Base-by-base conservation (phyloP, 2,329 filamentous ascomycete species). In the Pestalotiopsis sp. region DNA sequence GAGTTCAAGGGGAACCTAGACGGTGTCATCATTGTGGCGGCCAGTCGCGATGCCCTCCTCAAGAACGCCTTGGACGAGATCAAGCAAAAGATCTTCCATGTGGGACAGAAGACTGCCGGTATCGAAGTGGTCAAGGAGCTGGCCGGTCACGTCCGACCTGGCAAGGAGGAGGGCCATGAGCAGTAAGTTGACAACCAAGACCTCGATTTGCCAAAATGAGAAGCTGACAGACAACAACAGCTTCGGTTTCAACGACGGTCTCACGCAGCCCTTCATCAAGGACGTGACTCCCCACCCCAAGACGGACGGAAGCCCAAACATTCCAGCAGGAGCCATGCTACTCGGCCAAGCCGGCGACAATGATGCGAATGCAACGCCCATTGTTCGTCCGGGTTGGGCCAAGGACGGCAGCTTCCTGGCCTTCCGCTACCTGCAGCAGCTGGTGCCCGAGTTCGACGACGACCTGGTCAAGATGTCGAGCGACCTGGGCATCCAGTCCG, bases 341-440 rank as follows among this genome's bases (percentile, higher is more conserved):
- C 73, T 78, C 36, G 80, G 78, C 25, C 77, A 79, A 38, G 74
- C 79, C 1, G 80, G 80, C 12, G 81, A 83, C 61, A 69, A 71
- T 12, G 70, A 67, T 56, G 13, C 66, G 2, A 39, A 63, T 11
- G 14, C 65, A 14, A 45, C 36, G 14, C 57, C 27, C 12, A 73
- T 68, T 5, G 66, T 68, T 13, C 73, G 75, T 12, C 75, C 81
- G 58, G 68, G 72, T 1, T 85, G 82, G 82, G 80, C 82, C 36
- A 72, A 78, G 2, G 82, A 85, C 63, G 82, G 83, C 4, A 83
- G 81, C 70, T 83, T 83, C 68, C 75, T 84, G 11, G 80, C 77
- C 38, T 82, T 85, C 71, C 81, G 82, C 13, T 80, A 83, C 60
- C 76, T 84, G 3, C 75, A 80, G 65, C 82, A 85, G 69, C 77